These are phyloP conservation scores for Carex arenaria DNA, from an alignment of 202 grass and related monocot species.

Conservation along the genomic window DNA sequence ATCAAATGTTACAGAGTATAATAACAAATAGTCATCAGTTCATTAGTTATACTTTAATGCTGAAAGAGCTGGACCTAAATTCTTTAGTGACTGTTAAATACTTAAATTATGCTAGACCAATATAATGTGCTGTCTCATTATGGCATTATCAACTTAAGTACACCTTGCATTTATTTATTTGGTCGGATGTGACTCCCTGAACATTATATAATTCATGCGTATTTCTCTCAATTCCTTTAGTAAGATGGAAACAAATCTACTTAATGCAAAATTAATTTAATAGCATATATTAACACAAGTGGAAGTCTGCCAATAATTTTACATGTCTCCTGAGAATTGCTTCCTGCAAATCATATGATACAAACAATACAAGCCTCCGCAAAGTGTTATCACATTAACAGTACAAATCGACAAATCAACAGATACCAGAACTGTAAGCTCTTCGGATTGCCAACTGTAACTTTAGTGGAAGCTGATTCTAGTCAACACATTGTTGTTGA, in stretches of 20 bases:
- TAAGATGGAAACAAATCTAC: not conserved
- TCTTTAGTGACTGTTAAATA: not conserved
- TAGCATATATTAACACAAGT: conserved; percentile 22
- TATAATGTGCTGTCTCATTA: not conserved
- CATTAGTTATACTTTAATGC: too few species aligned
- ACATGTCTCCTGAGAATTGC: conserved; percentile 5
- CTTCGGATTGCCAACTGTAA: not conserved
- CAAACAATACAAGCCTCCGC: conserved; percentile 4
- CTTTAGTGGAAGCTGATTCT: conserved; percentile 95
- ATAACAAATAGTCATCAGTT: too few species aligned
- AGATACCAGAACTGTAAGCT: not conserved
- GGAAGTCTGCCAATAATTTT: not conserved
- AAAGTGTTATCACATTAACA: not conserved
- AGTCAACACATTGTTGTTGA: conserved; percentile 93
- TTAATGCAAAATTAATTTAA: conserved; percentile 1
- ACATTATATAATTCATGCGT: not conserved
- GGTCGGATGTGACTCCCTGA: too few species aligned
- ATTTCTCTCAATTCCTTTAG: not conserved
- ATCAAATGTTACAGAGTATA: too few species aligned
- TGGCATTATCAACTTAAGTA: not conserved
- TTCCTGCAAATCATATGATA: conserved; percentile 18
- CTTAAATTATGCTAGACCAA: not conserved
- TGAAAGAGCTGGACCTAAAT: not conserved
- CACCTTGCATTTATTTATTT: too few species aligned
- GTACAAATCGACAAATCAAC: not conserved